Evolutionary conservation across 352 stramenopile genomes (phyloP).

Genomic region (Plasmopara viticola): DNA sequence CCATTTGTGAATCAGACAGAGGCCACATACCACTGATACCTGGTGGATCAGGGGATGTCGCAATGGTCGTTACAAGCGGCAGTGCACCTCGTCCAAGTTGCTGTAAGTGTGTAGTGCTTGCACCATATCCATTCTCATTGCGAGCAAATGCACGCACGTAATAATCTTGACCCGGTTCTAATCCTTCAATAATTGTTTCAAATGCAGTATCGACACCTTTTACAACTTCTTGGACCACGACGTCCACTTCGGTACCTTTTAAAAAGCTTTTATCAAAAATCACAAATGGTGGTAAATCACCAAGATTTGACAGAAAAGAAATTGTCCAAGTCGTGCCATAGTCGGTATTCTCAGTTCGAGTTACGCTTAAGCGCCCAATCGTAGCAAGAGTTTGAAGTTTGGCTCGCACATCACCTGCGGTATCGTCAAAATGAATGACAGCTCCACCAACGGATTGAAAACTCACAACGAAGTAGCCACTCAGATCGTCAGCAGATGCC

Average conservation of each 20-base stretch:
- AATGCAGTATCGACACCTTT: slow-evolving; percentile 59
- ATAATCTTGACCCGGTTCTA: slow-evolving; percentile 41
- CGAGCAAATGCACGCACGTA: slow-evolving; percentile 57
- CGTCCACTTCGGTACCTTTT: slow-evolving; percentile 33
- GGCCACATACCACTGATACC: slow-evolving; percentile 37
- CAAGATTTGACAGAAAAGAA: slow-evolving; percentile 64
- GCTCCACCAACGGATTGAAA: slow-evolving; percentile 50
- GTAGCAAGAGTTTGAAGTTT: slow-evolving; percentile 67
- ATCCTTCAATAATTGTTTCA: slow-evolving; percentile 50
- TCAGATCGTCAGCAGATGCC: slow-evolving; percentile 35
- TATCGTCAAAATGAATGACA: slow-evolving; percentile 67
- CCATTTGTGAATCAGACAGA: too few relatives aligned
- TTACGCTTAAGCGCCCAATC: slow-evolving; percentile 58
- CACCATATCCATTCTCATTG: slow-evolving; percentile 64
- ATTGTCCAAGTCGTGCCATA: slow-evolving; percentile 63
- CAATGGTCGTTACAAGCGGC: slow-evolving; percentile 35
- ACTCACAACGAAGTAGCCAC: slow-evolving; percentile 56
- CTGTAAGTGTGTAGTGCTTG: slow-evolving; percentile 54
- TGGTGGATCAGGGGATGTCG: slow-evolving; percentile 29
- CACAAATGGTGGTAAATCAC: slow-evolving; percentile 50
- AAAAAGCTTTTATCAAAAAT: slow-evolving; percentile 29
- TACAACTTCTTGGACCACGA: slow-evolving; percentile 43
- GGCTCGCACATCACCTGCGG: slow-evolving; percentile 55
- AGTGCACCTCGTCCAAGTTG: slow-evolving; percentile 45
- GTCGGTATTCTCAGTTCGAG: slow-evolving; percentile 27